Evolutionary conservation across 768 basidiomycete species (phyloP), one percentile per base, ranked within the genome.

Genomic region (Lanmaoa rubissima): DNA sequence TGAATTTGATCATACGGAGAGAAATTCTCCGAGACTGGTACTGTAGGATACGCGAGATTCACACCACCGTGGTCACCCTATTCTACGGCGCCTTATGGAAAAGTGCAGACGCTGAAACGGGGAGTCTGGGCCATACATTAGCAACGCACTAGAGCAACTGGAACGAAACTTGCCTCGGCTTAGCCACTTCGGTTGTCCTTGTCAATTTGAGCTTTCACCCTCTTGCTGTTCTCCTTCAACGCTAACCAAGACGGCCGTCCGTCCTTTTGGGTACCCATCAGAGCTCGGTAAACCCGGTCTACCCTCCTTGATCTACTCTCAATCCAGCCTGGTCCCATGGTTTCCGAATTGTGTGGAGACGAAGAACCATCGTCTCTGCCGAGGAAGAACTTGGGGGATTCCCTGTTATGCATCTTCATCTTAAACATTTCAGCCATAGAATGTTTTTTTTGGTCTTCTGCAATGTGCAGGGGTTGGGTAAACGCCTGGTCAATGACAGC

Each of bases 401-500:
- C 43, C 21, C 19, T 45, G n/a, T 57, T 32, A 11, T n/a, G 11
- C 17, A 12, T 44, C 47, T 50, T 68, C 62, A 72, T 53, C 13
- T 2, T 24, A 12, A 21, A 11, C 4, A 70, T 45, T 35, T 70
- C 70, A 6, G 45, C 40, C 4, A 57, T 5, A 5, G 59, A 34
- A 21, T 66, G 51, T 21, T 55, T 61, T 26, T 48, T 63, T 24
- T 58, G 54, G 24, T 69, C 69, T 34, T 67, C 63, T 11, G 35
- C 47, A 14, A 65, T 48, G 26, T 36, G 45, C 43, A 57, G 16
- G 2, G 61, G 67, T 39, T 55, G 65, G 44, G 69, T 69, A 62
- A 92, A 91, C 1, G 84, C 84, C 16, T 79, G 70, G 72, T 90
- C 86, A 53, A 92, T 91, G 54, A 74, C 75, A 21, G 78, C 64